Conservation (phyloP, 495 filamentous ascomycete species). For the Aspergillus hancockii region DNA sequence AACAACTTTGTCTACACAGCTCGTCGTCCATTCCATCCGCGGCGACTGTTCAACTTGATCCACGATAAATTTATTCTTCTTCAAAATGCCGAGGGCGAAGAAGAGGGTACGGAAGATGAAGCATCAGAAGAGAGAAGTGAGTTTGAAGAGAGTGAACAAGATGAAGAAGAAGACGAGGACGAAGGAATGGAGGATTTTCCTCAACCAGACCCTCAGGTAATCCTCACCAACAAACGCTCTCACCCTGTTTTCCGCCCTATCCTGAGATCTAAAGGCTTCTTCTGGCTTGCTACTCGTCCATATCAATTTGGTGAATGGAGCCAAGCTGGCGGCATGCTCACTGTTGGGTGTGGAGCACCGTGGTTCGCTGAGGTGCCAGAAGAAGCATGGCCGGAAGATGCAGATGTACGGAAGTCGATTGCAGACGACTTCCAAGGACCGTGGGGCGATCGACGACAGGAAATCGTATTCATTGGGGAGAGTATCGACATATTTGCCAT, state of each 20-base stretch:
- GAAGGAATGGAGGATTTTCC: constrained; percentile 36
- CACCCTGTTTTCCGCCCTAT: constrained; percentile 42
- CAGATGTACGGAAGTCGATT: constrained; percentile 43
- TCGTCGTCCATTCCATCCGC: constrained; percentile 54
- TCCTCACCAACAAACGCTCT: constrained; percentile 45
- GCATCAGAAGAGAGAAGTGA: too few relatives aligned
- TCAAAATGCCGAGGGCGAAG: constrained; percentile 43
- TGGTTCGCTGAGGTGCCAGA: constrained; percentile 54
- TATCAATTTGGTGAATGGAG: constrained; percentile 57
- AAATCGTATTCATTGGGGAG: constrained; percentile 61
- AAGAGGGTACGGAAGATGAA: constrained; percentile 35
- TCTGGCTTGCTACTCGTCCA: constrained; percentile 48
- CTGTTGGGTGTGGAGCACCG: constrained; percentile 50
- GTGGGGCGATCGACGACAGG: constrained; percentile 61
- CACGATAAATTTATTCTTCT: constrained; percentile 57
- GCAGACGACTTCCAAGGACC: constrained; percentile 47
- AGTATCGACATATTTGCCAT: constrained; percentile 47
- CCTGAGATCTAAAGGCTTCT: constrained; percentile 50
- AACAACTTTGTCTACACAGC: constrained; percentile 58
- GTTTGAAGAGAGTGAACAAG: constrained; percentile 30
- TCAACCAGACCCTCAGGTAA: constrained; percentile 35
- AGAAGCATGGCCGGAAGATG: constrained; percentile 47
- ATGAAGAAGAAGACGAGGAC: constrained; percentile 20
- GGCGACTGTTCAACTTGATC: constrained; percentile 47
- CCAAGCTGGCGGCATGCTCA: constrained; percentile 62